Evolutionary conservation across 1,284 basidiomycete species (phyloP).

Genomic region (Rhizoctonia solani): DNA sequence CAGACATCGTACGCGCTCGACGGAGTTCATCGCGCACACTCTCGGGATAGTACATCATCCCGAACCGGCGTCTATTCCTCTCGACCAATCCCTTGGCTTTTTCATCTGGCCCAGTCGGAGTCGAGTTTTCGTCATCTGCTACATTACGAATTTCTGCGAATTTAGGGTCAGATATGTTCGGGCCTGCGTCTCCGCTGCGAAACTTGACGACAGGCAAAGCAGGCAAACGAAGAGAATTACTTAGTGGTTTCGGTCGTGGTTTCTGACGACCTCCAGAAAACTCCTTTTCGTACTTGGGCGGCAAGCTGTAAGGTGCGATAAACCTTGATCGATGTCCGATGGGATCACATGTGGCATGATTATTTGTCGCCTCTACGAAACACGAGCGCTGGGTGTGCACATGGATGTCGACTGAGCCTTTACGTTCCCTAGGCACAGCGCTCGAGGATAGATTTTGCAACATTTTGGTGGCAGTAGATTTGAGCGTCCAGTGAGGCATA

Average conservation of each 20-base stretch:
- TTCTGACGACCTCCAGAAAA: too few relatives aligned
- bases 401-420: not conserved
- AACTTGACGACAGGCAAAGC: slow-evolving; percentile 1
- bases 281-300: not conserved
- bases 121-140: not conserved
- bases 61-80: slow-evolving; percentile 18
- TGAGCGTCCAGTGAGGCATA: slow-evolving; percentile 32
- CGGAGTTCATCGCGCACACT: slow-evolving; percentile 19
- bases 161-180: not conserved
- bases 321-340: not conserved
- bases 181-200: not conserved
- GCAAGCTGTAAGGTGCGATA: not conserved
- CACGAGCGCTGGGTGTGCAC: slow-evolving; percentile 14
- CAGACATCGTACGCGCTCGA: not conserved
- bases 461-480: not conserved
- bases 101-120: not conserved
- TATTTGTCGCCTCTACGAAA: slow-evolving; percentile 6
- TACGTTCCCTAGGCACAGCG: not conserved
- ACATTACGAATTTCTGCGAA: not conserved
- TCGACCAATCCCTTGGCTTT: not conserved
- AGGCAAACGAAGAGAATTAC: slow-evolving; percentile 3
- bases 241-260: slow-evolving; percentile 18
- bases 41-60: slow-evolving; percentile 23
- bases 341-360: not conserved
- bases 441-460: not conserved